Percentiles rank a stretch among this genome's conserved stretches.
phyloP scores from a whole-genome alignment of 441 rosid genomes.

The Oxalis stricta region DNA sequence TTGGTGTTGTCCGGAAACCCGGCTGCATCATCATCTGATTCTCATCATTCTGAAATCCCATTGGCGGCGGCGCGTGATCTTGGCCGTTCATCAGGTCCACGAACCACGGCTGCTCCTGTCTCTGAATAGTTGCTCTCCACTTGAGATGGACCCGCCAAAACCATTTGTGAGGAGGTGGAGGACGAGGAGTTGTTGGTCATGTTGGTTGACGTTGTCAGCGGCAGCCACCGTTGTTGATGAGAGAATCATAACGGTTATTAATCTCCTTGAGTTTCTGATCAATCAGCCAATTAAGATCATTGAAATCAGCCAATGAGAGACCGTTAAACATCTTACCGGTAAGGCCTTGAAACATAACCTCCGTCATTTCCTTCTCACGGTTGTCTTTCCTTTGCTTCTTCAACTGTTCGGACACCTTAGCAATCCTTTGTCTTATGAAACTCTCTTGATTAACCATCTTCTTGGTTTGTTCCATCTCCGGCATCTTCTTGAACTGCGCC shows the following conservation, averaged over 20 bases:
- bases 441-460: constrained; percentile 12
- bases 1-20: no score
- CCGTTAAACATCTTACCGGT: constrained; percentile 1
- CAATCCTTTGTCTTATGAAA: constrained; percentile 1
- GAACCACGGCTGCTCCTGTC: no score
- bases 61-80: no score
- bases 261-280: constrained; percentile 19
- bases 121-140: no score
- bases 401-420: constrained; percentile 2
- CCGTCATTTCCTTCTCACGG: constrained; percentile 2
- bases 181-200: no score
- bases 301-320: constrained; percentile 17
- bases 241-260: not conserved
- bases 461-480: constrained; percentile 8
- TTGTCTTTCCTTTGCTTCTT: constrained; percentile 8
- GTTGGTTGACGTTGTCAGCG: no score
- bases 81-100: no score
- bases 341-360: not conserved
- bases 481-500: constrained; percentile 6
- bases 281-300: constrained; percentile 19
- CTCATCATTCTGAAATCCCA: no score
- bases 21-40: no score
- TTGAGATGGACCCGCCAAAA: no score
- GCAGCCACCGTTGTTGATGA: no score
- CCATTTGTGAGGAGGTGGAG: no score